A percentile compares a stretch with the other conserved stretches of the same genome.
phyloP scores from a whole-genome alignment of 148 eudicot species.

The Heliosperma pusillum region DNA sequence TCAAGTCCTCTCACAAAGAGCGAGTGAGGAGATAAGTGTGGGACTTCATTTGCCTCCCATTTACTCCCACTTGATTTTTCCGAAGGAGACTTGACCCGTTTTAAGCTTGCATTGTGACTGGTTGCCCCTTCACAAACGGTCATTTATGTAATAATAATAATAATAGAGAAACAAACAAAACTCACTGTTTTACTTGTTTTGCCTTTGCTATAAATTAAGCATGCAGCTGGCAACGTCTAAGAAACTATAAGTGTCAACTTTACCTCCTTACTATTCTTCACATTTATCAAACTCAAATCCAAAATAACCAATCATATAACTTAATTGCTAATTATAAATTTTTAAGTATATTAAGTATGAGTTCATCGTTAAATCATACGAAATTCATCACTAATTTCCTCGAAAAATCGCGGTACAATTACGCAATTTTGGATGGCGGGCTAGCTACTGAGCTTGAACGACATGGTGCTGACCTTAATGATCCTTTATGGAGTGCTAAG shows the following conservation, averaged over 20 bases:
- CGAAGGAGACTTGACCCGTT: too few species aligned
- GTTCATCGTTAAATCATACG: neutral
- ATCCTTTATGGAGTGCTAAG: slow-evolving; percentile 97
- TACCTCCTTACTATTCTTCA: neutral
- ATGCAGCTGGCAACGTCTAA: neutral
- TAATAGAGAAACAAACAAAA: neutral
- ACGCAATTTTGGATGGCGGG: slow-evolving; percentile 83
- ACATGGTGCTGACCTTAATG: slow-evolving; percentile 86
- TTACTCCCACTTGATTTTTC: too few species aligned
- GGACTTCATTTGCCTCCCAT: too few species aligned
- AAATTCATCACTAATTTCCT: slow-evolving; percentile 35
- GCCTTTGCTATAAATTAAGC: neutral
- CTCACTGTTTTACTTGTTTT: neutral
- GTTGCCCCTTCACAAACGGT: too few species aligned
- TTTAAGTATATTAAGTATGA: neutral
- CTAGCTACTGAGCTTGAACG: slow-evolving; percentile 95
- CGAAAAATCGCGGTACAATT: slow-evolving; percentile 43
- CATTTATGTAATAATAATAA: too few species aligned
- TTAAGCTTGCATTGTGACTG: too few species aligned
- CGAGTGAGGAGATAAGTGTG: too few species aligned
- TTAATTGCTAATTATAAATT: neutral
- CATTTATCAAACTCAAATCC: neutral
- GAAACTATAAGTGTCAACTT: neutral
- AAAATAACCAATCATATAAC: neutral
- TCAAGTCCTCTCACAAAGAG: too few species aligned